Conservation (phyloP, 208 protist genomes). For the Leishmania tarentolae region DNA sequence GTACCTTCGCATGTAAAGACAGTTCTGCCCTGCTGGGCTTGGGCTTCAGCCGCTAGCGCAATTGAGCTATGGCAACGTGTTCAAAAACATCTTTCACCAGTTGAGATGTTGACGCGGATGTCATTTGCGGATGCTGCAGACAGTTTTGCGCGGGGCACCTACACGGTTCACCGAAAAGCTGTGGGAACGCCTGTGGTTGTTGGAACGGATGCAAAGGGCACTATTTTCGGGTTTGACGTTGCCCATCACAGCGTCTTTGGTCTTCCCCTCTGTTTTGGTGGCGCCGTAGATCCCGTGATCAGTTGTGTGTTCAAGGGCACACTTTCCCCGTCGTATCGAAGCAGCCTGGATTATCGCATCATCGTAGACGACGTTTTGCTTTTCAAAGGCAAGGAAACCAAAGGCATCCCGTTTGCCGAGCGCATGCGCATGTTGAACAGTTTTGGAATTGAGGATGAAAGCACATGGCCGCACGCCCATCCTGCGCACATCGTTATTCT, state of each 20-base stretch:
- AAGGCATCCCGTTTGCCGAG: constrained; percentile 53
- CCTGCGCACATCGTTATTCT: constrained; percentile 58
- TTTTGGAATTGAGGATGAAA: constrained; percentile 63
- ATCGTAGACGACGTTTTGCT: constrained; percentile 79
- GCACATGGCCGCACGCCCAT: constrained; percentile 67
- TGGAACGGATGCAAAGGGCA: constrained; percentile 50
- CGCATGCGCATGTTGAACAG: constrained; percentile 62
- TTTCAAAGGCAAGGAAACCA: constrained; percentile 65
- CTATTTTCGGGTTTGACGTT: constrained; percentile 69
- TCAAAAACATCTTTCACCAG: constrained; percentile 30
- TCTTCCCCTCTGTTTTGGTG: constrained; percentile 64
- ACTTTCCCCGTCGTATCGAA: constrained; percentile 57
- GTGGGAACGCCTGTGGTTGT: constrained; percentile 57
- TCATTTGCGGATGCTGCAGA: constrained; percentile 64
- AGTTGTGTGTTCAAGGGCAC: constrained; percentile 71
- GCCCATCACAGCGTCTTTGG: constrained; percentile 57
- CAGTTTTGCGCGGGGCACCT: constrained; percentile 55
- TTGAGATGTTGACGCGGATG: constrained; percentile 55
- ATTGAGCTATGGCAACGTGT: constrained; percentile 37
- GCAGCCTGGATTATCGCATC: constrained; percentile 60
- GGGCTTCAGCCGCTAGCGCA: constrained; percentile 33
- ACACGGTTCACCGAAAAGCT: constrained; percentile 45
- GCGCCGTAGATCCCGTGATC: constrained; percentile 19
- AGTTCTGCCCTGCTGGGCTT: constrained; percentile 26
- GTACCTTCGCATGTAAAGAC: constrained; percentile 50